These are phyloP conservation scores for Usnea hakonensis DNA, from an alignment of 495 filamentous ascomycete genomes.

Conservation along the genomic window DNA sequence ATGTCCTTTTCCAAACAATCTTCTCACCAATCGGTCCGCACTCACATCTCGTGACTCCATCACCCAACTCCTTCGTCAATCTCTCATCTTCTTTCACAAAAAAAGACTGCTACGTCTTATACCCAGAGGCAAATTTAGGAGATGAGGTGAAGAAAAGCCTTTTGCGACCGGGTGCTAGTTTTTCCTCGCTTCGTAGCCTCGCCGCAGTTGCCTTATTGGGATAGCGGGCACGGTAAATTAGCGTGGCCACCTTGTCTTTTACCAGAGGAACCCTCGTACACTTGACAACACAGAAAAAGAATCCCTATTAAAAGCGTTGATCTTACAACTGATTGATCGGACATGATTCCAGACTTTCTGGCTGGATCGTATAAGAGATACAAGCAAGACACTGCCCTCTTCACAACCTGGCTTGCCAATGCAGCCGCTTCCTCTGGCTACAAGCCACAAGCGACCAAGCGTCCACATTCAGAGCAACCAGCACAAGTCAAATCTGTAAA, in stretches of 20 bases:
- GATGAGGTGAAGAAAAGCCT: neutral
- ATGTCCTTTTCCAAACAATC: too few species aligned
- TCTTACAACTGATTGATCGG: too few species aligned
- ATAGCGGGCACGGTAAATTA: too few species aligned
- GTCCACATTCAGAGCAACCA: neutral
- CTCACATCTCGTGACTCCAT: too few species aligned
- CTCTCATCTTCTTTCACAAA: neutral
- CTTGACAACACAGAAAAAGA: too few species aligned
- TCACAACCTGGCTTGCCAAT: slow-evolving; percentile 18
- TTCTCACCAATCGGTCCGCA: too few species aligned
- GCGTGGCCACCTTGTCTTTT: too few species aligned
- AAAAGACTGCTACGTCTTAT: neutral
- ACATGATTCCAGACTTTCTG: slow-evolving; percentile 6
- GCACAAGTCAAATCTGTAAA: neutral
- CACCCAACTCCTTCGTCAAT: neutral
- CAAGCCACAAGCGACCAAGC: slow-evolving; percentile 5
- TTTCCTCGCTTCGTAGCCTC: neutral
- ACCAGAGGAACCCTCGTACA: too few species aligned
- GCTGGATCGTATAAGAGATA: slow-evolving; percentile 3
- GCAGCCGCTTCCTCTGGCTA: slow-evolving; percentile 12
- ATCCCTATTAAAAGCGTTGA: too few species aligned
- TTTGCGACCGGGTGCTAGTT: neutral
- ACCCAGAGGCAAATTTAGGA: neutral
- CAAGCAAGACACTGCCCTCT: slow-evolving; percentile 11
- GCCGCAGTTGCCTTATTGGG: neutral